Percentiles rank a stretch among this genome's conserved stretches.
Conservation (phyloP, 345 rosid genomes). For the Boechera stricta region DNA sequence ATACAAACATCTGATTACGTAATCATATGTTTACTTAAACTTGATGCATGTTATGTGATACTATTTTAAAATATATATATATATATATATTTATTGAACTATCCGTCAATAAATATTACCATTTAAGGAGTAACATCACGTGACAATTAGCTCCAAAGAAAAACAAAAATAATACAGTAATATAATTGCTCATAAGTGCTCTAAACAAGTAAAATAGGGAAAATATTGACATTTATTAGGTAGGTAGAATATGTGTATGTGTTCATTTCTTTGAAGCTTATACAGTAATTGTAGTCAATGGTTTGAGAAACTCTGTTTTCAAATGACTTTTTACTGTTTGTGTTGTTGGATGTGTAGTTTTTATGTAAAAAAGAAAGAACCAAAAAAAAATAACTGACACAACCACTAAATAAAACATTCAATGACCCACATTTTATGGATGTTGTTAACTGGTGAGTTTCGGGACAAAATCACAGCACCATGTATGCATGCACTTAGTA, state of each 20-base stretch:
- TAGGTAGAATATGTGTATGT: not conserved
- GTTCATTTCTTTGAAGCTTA: not conserved
- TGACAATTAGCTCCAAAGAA: slow-evolving; percentile 7
- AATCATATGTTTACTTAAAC: not conserved
- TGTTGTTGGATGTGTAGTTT: not conserved
- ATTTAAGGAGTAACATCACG: slow-evolving; percentile 24
- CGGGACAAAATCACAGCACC: not conserved
- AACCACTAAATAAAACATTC: slow-evolving; percentile 17
- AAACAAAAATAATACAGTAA: not conserved
- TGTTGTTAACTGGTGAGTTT: not conserved
- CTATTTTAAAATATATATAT: not conserved
- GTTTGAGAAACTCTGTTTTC: slow-evolving; percentile 1
- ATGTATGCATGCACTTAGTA: not conserved
- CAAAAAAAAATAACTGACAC: not conserved
- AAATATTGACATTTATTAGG: not conserved
- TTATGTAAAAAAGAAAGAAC: not conserved
- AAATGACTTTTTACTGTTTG: not conserved
- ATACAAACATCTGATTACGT: not conserved
- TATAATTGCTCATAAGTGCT: not conserved
- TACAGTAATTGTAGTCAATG: not conserved
- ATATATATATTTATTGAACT: not conserved
- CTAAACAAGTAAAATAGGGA: not conserved
- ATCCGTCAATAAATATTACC: slow-evolving; percentile 6
- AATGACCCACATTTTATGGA: slow-evolving; percentile 21
- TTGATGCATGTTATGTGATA: slow-evolving; percentile 19